Evolutionary conservation across 1,284 basidiomycete genomes (phyloP).

Genomic region (Sanghuangporus sanghuang): DNA sequence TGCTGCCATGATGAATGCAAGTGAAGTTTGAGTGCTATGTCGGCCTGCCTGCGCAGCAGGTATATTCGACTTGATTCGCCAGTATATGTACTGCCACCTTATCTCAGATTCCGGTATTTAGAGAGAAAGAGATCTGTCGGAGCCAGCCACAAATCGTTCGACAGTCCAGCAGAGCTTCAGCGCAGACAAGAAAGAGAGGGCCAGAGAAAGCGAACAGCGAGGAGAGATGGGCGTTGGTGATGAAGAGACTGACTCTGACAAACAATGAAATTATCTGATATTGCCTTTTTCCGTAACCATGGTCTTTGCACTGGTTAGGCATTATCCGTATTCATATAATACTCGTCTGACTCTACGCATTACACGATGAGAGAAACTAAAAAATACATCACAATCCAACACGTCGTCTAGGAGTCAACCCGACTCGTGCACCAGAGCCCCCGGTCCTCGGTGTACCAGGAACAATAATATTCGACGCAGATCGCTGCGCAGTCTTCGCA

Average conservation of each 20-base stretch:
- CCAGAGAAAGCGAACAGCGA: background rate
- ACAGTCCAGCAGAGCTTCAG: no score
- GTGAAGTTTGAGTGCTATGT: background rate
- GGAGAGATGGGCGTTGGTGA: background rate
- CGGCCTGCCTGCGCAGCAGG: background rate
- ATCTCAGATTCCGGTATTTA: background rate
- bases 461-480: conserved; percentile 67
- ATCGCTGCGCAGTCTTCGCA: conserved; percentile 51
- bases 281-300: background rate
- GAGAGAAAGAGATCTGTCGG: background rate
- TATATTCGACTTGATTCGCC: background rate
- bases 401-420: conserved; percentile 37
- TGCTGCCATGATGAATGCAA: background rate
- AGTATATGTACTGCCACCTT: background rate
- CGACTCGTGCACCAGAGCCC: conserved; percentile 59
- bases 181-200: background rate
- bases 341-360: no score
- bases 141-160: background rate
- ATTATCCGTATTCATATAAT: no score
- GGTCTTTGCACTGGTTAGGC: background rate
- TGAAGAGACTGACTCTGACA: background rate
- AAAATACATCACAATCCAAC: conserved; percentile 24
- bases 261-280: background rate
- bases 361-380: no score
- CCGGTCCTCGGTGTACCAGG: conserved; percentile 76